These are phyloP conservation scores for Protomyces inundatus DNA, from an alignment of 1,139 yeast species.

Conservation along the genomic window DNA sequence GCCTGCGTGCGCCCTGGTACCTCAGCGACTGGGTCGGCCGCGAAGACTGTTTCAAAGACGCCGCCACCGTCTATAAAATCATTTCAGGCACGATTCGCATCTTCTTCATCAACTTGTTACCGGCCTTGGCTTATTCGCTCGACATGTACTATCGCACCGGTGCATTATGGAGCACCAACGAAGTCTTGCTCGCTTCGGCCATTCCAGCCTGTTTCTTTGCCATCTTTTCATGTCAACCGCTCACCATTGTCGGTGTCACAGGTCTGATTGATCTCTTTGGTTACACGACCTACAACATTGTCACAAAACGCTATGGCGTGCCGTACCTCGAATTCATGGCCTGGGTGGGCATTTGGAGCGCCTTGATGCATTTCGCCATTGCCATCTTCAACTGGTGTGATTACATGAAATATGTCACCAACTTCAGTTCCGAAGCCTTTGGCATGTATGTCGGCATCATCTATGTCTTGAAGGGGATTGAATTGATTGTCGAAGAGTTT, in stretches of 20 bases:
- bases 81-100: constrained; percentile 50
- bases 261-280: constrained; percentile 85
- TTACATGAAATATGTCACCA: constrained; percentile 65
- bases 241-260: constrained; percentile 96
- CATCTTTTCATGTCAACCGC: constrained; percentile 77
- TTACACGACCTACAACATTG: constrained; percentile 80
- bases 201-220: constrained; percentile 89
- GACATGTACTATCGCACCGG: constrained; percentile 88
- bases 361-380: constrained; percentile 69
- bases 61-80: constrained; percentile 60
- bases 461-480: constrained; percentile 87
- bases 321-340: constrained; percentile 91
- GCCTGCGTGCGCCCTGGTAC: constrained; percentile 60
- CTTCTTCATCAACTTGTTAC: constrained; percentile 46
- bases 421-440: constrained; percentile 86
- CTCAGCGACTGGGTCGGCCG: constrained; percentile 75
- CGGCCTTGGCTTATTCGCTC: constrained; percentile 94
- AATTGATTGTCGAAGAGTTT: constrained; percentile 70
- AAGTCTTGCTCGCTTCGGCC: constrained; percentile 75
- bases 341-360: constrained; percentile 90
- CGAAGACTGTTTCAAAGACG: constrained; percentile 79
- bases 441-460: constrained; percentile 86
- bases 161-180: constrained; percentile 85
- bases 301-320: constrained; percentile 52
- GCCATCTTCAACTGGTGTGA: constrained; percentile 68